A percentile compares a stretch with the other conserved stretches of the same genome.
These are phyloP conservation scores for Candida suzukii DNA, from an alignment of 805 yeast genomes.

Conservation along the genomic window DNA sequence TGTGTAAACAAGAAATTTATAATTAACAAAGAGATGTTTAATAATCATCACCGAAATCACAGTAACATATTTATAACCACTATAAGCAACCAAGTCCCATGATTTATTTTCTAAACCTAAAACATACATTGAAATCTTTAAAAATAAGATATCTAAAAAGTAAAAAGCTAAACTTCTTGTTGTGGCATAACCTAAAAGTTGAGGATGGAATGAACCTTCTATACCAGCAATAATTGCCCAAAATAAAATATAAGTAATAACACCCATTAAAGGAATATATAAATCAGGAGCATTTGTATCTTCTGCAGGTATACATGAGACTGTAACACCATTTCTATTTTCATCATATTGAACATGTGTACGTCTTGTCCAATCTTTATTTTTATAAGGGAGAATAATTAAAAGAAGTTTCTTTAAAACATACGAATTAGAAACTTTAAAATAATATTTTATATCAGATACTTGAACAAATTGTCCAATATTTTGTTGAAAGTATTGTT, in stretches of 20 bases:
- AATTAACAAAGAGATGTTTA: slow-evolving; percentile 30
- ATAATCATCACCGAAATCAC: slow-evolving; percentile 49
- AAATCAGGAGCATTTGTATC: slow-evolving; percentile 95
- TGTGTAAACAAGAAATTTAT: slow-evolving; percentile 31
- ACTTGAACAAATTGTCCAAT: slow-evolving; percentile 43
- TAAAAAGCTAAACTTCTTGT: slow-evolving; percentile 83
- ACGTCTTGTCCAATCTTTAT: slow-evolving; percentile 74
- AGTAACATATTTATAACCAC: slow-evolving; percentile 92
- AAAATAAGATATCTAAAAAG: slow-evolving; percentile 63
- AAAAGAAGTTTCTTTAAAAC: slow-evolving; percentile 68
- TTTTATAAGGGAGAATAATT: slow-evolving; percentile 80
- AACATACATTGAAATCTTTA: slow-evolving; percentile 78
- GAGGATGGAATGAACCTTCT: slow-evolving; percentile 88
- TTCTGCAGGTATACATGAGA: slow-evolving; percentile 61
- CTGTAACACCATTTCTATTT: slow-evolving; percentile 27
- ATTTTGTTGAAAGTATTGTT: slow-evolving; percentile 71
- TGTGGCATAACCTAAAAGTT: slow-evolving; percentile 78
- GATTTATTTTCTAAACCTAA: slow-evolving; percentile 63
- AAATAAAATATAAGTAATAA: slow-evolving; percentile 76
- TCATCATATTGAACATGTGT: slow-evolving; percentile 28
- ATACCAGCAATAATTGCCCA: slow-evolving; percentile 84
- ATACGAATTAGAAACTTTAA: slow-evolving; percentile 85
- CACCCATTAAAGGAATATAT: slow-evolving; percentile 92
- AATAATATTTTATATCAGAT: slow-evolving; percentile 71
- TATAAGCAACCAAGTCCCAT: slow-evolving; percentile 81